Base-by-base conservation (phyloP, 2,329 filamentous ascomycete genomes). In the Cladosporium sp. region DNA sequence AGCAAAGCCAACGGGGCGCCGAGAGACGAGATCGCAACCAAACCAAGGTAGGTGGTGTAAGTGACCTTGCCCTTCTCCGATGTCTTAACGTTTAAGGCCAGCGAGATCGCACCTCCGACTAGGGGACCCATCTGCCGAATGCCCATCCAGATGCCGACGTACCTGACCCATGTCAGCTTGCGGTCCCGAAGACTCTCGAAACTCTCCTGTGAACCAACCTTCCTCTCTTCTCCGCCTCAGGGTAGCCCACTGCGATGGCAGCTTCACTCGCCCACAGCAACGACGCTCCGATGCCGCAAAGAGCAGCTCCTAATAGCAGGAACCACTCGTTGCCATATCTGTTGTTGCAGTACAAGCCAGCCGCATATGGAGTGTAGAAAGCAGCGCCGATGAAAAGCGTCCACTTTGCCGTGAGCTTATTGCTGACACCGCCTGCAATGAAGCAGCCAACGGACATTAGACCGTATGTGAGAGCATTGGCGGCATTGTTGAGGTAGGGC, bases 101-200 rank as follows among this genome's bases (percentile, higher is more conserved):
- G 36, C 9, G 55, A 58, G 17, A 61, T 61, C 4, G 54, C 40
- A 17, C 55, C 51, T 28, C 51, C 51, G 0, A 90, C 73, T 14
- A 90, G 85, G 67, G 89, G 87, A 0, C 87, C 88, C 1, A 78
- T 76, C 1, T 88, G 78, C 2, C 59, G 54, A n/a, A 61, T 55
- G 36, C 59, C 59, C 55, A 55, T 55, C 51, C 51, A 55, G 25
- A 55, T 55, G 6, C 51, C 51, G 14, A 55, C 51, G 19, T 55
- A 61, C 22, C 59, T 56, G 22, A 81, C 76, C 61, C 80, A 83
- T 4, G 76, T 80, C 5, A 90, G 76, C 88, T 90, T 56, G 6
- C 66, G 87, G 84, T 0, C 86, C 88, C 0, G 47, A 39, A 8
- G 20, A 28, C 1, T 28, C 25, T 25, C 36, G 19, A 14, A 30